Evolutionary conservation across 176 grass and related monocot genomes (phyloP).

Genomic region (Pharus latifolius): DNA sequence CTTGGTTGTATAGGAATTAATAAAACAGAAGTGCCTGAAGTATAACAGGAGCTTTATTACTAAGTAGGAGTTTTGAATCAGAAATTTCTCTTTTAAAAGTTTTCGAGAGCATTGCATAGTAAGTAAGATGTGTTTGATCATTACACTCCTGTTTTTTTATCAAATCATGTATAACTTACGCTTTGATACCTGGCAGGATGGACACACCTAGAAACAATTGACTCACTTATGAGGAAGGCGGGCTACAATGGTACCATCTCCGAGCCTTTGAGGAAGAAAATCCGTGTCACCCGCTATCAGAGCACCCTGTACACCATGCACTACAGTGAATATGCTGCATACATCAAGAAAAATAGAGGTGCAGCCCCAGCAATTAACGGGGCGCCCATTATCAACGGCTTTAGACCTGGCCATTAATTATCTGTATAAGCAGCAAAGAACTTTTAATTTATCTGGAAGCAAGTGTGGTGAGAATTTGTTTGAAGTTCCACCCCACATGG

Average conservation of each 20-base stretch:
- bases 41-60: too few relatives aligned
- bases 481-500: neutral
- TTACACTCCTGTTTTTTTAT: neutral
- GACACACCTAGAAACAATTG: constrained; percentile 74
- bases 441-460: constrained; percentile 23
- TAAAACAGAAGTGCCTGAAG: neutral
- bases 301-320: constrained; percentile 89
- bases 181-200: constrained; percentile 48
- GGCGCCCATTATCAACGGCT: constrained; percentile 46
- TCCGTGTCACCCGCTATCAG: constrained; percentile 77
- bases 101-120: neutral
- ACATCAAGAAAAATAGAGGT: constrained; percentile 79
- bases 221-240: constrained; percentile 92
- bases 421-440: constrained; percentile 1
- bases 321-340: constrained; percentile 68
- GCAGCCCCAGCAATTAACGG: constrained; percentile 23
- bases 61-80: too few relatives aligned
- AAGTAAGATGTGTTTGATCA: neutral
- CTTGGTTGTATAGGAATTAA: neutral
- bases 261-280: constrained; percentile 67
- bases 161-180: neutral
- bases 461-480: constrained; percentile 37
- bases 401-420: constrained; percentile 61
- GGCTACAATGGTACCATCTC: constrained; percentile 72
- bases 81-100: too few relatives aligned